Base-by-base conservation (phyloP, 1,284 basidiomycete genomes). In the Pterula multifida region DNA sequence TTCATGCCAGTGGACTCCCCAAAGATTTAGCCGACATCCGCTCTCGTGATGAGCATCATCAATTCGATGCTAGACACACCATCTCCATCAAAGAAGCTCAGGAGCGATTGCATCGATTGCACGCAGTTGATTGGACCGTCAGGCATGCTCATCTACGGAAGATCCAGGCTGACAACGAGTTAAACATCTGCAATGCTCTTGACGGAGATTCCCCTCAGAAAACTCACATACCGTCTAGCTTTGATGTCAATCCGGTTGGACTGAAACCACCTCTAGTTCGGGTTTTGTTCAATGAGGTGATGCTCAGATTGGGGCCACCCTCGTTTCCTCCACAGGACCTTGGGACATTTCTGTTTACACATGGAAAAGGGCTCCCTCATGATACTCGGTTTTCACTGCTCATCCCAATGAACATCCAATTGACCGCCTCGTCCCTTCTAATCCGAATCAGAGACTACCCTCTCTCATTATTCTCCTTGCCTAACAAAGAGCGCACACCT, bases 381-480 rank as follows among this genome's bases (percentile, higher is more conserved):
- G 77, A 87, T 53, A 84, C 83, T 0, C 60, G 78, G 55, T 97
- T 85, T 63, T 85, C 89, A 11, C 71, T 97, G 25, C 73, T 97
- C 53, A 65, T 97, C 3, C 94, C 95, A 1, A 65, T 97, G 57
- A 84, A 93, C 59, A 65, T 98, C 32, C 72, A 76, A 23, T 81
- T 90, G 68, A 72, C 79, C 9, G 71, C 91, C 54, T 71, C 74
- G 1, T 77, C 81, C 23, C 67, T 83, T 32, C 73, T 75, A 46
- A 67, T 85, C 42, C 74, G 76, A 2, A 71, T 95, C 19, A 84
- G 95, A 39, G 93, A 97, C 65, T 86, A 88, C 63, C 84, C 86
- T 4, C 62, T 89, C 45, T 85, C 85, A 3, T 59, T 89, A 50
- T 61, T 85, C 17, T 70, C 78, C 57, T 73, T 88, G 46, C 78